Conservation (phyloP, 805 yeast genomes). For the Wickerhamiella brachini region DNA sequence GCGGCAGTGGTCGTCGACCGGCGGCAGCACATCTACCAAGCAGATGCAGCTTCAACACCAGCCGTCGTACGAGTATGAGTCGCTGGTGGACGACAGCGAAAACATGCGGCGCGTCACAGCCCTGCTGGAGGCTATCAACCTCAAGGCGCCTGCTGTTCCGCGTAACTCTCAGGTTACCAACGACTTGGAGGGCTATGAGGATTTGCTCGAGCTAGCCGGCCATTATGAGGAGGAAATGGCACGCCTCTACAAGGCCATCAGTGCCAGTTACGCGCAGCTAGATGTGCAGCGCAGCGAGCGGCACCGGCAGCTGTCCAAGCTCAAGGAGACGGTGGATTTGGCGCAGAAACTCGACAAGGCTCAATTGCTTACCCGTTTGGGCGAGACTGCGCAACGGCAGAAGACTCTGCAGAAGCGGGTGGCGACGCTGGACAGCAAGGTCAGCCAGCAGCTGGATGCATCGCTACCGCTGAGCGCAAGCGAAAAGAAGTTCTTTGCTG, state of each 20-base stretch:
- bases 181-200: not conserved
- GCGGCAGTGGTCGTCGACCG: not conserved
- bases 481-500: conserved; percentile 36
- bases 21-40: not conserved
- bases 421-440: conserved; percentile 18
- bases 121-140: not conserved
- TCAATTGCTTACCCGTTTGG: conserved; percentile 10
- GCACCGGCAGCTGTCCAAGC: conserved; percentile 27
- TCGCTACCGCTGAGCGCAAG: conserved; percentile 26
- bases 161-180: not conserved
- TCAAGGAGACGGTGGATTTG: conserved; percentile 16
- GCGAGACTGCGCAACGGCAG: conserved; percentile 24
- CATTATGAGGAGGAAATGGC: conserved; percentile 16
- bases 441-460: conserved; percentile 16
- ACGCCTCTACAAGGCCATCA: conserved; percentile 25
- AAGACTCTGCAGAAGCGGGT: conserved; percentile 23
- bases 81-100: not conserved
- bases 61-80: not conserved
- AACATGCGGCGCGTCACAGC: not conserved
- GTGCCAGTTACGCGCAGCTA: conserved; percentile 26
- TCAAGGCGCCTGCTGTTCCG: not conserved
- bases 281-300: conserved; percentile 31
- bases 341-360: conserved; percentile 8
- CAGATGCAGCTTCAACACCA: not conserved
- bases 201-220: conserved; percentile 8